Percentiles rank a stretch among this genome's conserved stretches.
Conservation (phyloP, 2,329 filamentous ascomycete species). For the Xylaria multiplex region DNA sequence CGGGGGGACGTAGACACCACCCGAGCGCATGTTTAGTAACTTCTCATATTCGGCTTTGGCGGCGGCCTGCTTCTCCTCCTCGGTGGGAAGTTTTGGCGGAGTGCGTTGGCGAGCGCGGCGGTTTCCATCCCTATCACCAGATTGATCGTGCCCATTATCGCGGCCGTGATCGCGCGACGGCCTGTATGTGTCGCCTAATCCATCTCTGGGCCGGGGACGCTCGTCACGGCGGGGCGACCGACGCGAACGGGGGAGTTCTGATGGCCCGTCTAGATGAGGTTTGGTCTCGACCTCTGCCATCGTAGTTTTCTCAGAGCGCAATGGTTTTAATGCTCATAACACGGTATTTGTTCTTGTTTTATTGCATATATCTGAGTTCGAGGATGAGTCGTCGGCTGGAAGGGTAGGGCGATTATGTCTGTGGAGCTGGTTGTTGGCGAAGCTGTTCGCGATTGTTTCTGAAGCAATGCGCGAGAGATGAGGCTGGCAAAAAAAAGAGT, state of each 20-base stretch:
- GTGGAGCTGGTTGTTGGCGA: conserved; percentile 16
- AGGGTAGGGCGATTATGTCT: background rate
- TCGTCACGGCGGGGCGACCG: conserved; percentile 49
- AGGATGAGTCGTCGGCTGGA: background rate
- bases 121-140: conserved; percentile 28
- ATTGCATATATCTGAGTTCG: background rate
- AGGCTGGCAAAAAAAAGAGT: conserved; percentile 36
- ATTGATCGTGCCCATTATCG: conserved; percentile 40
- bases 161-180: conserved; percentile 51
- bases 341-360: background rate
- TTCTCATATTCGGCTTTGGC: conserved; percentile 95
- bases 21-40: conserved; percentile 89
- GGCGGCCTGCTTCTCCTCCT: conserved; percentile 86
- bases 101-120: conserved; percentile 42
- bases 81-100: conserved; percentile 60
- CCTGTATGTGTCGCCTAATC: conserved; percentile 61
- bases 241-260: conserved; percentile 47
- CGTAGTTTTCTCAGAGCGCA: conserved; percentile 24
- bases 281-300: conserved; percentile 60
- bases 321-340: conserved; percentile 17
- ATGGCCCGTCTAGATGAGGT: conserved; percentile 47
- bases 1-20: conserved; percentile 95
- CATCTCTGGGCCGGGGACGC: conserved; percentile 43
- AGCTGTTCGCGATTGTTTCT: conserved; percentile 22
- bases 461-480: conserved; percentile 4